phyloP scores from a whole-genome alignment of 805 yeast species.

The Monosporozyma yasuniensis region DNA sequence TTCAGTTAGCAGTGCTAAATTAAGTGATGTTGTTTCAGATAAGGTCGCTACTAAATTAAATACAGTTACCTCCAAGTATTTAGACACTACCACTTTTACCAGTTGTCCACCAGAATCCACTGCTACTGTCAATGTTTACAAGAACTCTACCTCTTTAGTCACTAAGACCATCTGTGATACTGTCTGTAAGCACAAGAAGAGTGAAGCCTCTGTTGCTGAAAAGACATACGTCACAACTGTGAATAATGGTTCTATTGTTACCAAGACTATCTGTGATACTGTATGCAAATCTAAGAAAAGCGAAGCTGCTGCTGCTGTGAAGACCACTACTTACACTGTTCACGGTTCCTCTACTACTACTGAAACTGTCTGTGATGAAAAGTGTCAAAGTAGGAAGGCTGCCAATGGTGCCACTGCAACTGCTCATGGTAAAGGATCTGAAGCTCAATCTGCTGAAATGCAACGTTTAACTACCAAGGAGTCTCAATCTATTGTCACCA shows the following conservation, averaged over 20 bases:
- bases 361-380: conserved; percentile 8
- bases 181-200: conserved; percentile 8
- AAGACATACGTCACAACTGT: neutral
- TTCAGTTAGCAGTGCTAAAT: conserved; percentile 8
- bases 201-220: conserved; percentile 4
- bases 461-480: too few relatives aligned
- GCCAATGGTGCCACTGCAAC: neutral
- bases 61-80: neutral
- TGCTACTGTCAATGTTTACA: neutral
- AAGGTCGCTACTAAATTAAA: neutral
- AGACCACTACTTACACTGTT: neutral
- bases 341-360: conserved; percentile 1
- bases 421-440: too few relatives aligned
- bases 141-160: neutral
- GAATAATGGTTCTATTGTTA: conserved; percentile 1
- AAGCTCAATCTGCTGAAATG: too few relatives aligned
- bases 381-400: conserved; percentile 7
- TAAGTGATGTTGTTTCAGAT: neutral
- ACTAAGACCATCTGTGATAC: conserved; percentile 11
- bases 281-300: conserved; percentile 7
- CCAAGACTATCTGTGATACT: conserved; percentile 7
- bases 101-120: conserved; percentile 1
- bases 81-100: neutral
- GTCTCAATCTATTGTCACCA: too few relatives aligned
- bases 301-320: neutral